These are phyloP conservation scores for Schizophyllum commune DNA, from an alignment of 1,284 basidiomycete species.

Conservation along the genomic window DNA sequence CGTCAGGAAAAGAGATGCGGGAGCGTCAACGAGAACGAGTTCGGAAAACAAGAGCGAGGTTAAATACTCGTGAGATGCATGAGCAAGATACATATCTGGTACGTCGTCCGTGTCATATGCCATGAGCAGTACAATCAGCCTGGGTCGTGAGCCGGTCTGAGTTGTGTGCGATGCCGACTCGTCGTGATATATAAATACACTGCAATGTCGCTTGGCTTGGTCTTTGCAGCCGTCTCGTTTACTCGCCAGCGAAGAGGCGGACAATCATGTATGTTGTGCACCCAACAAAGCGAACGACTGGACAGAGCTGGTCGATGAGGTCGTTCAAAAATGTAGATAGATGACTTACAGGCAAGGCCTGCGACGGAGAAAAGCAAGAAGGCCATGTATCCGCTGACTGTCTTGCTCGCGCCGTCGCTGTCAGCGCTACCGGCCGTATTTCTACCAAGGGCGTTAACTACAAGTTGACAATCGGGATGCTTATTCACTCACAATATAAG, in stretches of 20 bases:
- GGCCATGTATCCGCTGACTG: conserved; percentile 73
- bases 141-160: too few species aligned
- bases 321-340: conserved; percentile 1
- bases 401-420: conserved; percentile 31
- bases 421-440: conserved; percentile 12
- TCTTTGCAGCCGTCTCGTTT: conserved; percentile 12
- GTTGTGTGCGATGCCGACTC: neutral
- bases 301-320: conserved; percentile 3
- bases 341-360: conserved; percentile 71
- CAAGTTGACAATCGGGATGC: too few species aligned
- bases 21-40: neutral
- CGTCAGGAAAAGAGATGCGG: neutral
- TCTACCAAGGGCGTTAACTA: neutral
- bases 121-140: neutral
- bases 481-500: conserved; percentile 59
- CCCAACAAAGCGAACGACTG: conserved; percentile 79
- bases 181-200: neutral
- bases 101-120: neutral
- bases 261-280: conserved; percentile 73
- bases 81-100: neutral
- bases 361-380: conserved; percentile 82
- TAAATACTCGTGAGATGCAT: neutral
- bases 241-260: conserved; percentile 80
- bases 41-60: neutral
- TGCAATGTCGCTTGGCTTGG: too few species aligned